Evolutionary conservation across 768 basidiomycete species (phyloP).

Genomic region (Psilocybe subaeruginosa): DNA sequence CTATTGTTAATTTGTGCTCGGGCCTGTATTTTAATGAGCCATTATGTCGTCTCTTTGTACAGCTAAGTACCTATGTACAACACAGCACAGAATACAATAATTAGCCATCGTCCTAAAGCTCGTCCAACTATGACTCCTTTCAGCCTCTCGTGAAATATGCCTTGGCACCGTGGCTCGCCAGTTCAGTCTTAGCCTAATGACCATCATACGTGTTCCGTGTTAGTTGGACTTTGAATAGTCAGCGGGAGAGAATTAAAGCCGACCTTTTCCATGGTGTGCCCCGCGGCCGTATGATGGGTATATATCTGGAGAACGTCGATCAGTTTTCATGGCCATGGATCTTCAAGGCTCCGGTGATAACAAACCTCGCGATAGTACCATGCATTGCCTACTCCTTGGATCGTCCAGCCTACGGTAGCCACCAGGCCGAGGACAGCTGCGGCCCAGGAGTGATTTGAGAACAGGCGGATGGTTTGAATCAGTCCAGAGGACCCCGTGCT

Average conservation of each 20-base stretch:
- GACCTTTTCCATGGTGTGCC: constrained; percentile 88
- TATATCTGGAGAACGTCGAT: constrained; percentile 29
- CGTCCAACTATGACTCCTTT: constrained; percentile 21
- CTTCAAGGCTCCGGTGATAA: constrained; percentile 16
- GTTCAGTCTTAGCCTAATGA: constrained; percentile 76
- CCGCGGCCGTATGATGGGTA: constrained; percentile 67
- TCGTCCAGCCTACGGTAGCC: constrained; percentile 83
- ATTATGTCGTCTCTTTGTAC: background rate
- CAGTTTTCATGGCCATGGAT: constrained; percentile 8
- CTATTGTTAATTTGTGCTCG: constrained; percentile 3
- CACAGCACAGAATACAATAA: constrained; percentile 5
- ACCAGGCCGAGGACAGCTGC: constrained; percentile 83
- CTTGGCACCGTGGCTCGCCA: constrained; percentile 84
- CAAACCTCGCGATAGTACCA: constrained; percentile 79
- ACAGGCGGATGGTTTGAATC: constrained; percentile 90
- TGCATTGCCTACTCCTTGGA: constrained; percentile 83
- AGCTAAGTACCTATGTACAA: background rate
- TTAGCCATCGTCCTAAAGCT: background rate
- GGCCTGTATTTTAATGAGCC: constrained; percentile 12
- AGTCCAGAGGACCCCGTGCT: constrained; percentile 95
- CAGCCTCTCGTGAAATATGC: constrained; percentile 86
- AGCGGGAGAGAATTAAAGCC: constrained; percentile 19
- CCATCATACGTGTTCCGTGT: constrained; percentile 3
- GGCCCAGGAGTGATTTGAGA: constrained; percentile 66
- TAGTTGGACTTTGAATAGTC: constrained; percentile 5